Percentiles rank a stretch among this genome's conserved stretches.
Conservation (phyloP, 139 green algal genomes). For the Micractinium conductrix region DNA sequence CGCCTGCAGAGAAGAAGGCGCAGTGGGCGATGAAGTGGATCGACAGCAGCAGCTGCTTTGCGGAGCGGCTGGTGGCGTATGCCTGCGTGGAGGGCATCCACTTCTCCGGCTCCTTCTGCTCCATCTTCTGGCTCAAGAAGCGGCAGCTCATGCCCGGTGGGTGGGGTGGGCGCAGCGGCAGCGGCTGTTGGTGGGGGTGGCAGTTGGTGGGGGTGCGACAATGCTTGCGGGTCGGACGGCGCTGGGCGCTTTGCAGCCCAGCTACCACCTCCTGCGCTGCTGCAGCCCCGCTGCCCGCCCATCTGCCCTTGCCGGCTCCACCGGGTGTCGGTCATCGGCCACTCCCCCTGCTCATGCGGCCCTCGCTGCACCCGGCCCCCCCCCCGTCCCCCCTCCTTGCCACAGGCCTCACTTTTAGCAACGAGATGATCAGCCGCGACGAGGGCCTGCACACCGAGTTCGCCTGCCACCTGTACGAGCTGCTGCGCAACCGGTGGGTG, state of each 20-base stretch:
- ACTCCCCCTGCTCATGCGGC: neutral
- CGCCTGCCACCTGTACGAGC: constrained; percentile 72
- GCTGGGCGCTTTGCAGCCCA: no score
- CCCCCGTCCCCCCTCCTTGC: neutral
- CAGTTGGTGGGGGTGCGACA: no score
- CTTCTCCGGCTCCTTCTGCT: constrained; percentile 80
- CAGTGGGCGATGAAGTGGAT: constrained; percentile 98
- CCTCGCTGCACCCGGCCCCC: no score
- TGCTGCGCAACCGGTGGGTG: constrained; percentile 55
- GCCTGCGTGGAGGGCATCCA: constrained; percentile 85
- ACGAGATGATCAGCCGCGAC: constrained; percentile 84
- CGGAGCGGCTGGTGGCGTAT: constrained; percentile 76
- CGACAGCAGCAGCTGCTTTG: constrained; percentile 63
- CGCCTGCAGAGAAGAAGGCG: constrained; percentile 79
- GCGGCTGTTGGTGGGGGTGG: no score
- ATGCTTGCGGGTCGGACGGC: no score
- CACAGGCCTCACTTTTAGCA: constrained; percentile 76
- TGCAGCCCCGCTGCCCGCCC: neutral
- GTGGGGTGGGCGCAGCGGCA: no score
- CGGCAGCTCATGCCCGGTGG: constrained; percentile 69
- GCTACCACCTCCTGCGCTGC: no score
- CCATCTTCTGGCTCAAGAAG: constrained; percentile 89
- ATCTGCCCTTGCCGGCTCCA: neutral
- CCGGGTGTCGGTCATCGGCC: no score
- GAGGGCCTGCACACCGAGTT: constrained; percentile 86